phyloP scores from a whole-genome alignment of 148 eudicot species.

The Suaeda aralocaspica region DNA sequence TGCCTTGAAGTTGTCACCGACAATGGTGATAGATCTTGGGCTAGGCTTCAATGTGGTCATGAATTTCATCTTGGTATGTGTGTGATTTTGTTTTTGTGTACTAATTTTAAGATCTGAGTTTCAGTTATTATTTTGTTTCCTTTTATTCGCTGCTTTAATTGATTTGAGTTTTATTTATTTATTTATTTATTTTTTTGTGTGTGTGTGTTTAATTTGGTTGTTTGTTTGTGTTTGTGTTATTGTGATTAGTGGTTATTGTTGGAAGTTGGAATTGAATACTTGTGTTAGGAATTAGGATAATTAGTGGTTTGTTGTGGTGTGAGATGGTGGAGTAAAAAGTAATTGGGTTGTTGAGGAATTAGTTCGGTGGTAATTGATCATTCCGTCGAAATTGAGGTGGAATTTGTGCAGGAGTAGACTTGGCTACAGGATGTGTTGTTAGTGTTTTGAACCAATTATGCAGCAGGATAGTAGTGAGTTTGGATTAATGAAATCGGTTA shows the following conservation, averaged over 20 bases:
- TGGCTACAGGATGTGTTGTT: background rate
- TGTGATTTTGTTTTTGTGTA: constrained; percentile 1
- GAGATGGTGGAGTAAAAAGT: background rate
- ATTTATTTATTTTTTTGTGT: background rate
- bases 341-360: background rate
- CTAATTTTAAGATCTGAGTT: constrained; percentile 5
- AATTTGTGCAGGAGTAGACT: constrained; percentile 1
- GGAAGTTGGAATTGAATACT: background rate
- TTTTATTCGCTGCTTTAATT: background rate
- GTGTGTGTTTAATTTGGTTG: background rate
- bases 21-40: constrained; percentile 76
- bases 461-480: background rate
- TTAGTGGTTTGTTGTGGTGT: constrained; percentile 6
- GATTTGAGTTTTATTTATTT: no score
- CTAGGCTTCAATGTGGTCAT: constrained; percentile 91
- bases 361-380: background rate
- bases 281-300: background rate
- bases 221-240: background rate
- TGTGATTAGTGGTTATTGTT: background rate
- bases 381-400: background rate
- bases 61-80: constrained; percentile 84
- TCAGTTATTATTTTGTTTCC: background rate
- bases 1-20: constrained; percentile 71
- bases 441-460: background rate
- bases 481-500: background rate